A percentile compares a stretch with the other conserved stretches of the same genome.
phyloP scores from a whole-genome alignment of 2,329 filamentous ascomycete species.

The Sphaceloma murrayae region DNA sequence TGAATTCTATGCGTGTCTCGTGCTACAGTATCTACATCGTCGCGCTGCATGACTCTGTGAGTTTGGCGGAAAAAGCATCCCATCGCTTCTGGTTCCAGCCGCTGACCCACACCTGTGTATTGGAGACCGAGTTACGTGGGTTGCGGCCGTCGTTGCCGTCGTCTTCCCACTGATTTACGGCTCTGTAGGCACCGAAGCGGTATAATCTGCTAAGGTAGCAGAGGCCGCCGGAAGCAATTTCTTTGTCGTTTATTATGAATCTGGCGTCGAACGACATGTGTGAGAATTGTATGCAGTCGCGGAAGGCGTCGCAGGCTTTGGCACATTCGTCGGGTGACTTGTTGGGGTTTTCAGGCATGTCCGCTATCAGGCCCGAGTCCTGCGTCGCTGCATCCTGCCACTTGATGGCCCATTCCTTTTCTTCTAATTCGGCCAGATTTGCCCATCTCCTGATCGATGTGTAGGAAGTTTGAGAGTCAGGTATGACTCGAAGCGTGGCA shows the following conservation, averaged over 20 bases:
- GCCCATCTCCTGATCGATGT: conserved; percentile 18
- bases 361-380: conserved; percentile 8
- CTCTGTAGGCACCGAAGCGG: conserved; percentile 19
- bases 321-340: conserved; percentile 17
- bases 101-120: conserved; percentile 13
- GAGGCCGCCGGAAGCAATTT: conserved; percentile 13
- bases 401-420: conserved; percentile 5
- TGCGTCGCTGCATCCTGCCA: conserved; percentile 8
- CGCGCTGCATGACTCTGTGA: conserved; percentile 8
- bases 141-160: conserved; percentile 18
- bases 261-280: conserved; percentile 19
- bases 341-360: conserved; percentile 18
- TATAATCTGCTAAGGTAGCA: conserved; percentile 22
- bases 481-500: not conserved
- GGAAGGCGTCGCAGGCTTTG: conserved; percentile 14
- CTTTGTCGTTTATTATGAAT: conserved; percentile 1
- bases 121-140: not conserved
- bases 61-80: conserved; percentile 3
- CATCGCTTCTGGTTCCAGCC: conserved; percentile 12
- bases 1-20: too few species aligned
- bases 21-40: conserved; percentile 5
- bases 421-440: conserved; percentile 19
- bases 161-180: conserved; percentile 18
- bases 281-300: conserved; percentile 20
- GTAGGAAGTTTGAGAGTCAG: conserved; percentile 1